Conservation (phyloP, 1,284 basidiomycete genomes). For the Cryptococcus sp. region DNA sequence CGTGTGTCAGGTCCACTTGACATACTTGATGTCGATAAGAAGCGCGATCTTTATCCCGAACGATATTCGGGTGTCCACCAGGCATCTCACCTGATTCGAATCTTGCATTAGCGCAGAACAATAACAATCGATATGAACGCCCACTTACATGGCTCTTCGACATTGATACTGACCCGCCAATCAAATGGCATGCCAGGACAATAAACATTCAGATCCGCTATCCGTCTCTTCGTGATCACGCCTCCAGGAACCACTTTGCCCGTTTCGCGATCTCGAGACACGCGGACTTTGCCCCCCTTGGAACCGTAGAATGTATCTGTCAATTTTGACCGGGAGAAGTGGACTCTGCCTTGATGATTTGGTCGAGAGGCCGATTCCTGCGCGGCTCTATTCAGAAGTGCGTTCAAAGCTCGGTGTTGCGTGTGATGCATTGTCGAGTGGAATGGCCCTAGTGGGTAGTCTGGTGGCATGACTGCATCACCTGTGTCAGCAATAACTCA, state of each 20-base stretch:
- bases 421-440: constrained; percentile 76
- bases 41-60: constrained; percentile 83
- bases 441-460: constrained; percentile 62
- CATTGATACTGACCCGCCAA: constrained; percentile 87
- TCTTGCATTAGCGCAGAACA: neutral
- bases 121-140: neutral
- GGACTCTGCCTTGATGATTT: constrained; percentile 60
- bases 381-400: constrained; percentile 69
- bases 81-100: constrained; percentile 37
- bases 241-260: constrained; percentile 63
- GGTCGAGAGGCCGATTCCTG: constrained; percentile 56
- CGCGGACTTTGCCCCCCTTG: constrained; percentile 65
- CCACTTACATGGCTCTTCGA: constrained; percentile 63
- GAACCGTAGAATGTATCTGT: constrained; percentile 75
- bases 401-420: constrained; percentile 65
- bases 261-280: constrained; percentile 78
- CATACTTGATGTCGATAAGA: constrained; percentile 92
- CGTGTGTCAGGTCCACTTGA: constrained; percentile 90
- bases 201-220: constrained; percentile 85
- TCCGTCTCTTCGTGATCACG: constrained; percentile 71
- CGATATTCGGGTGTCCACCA: constrained; percentile 56
- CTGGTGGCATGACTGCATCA: constrained; percentile 57
- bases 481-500: constrained; percentile 3
- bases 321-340: constrained; percentile 76
- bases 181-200: constrained; percentile 81